Conservation (phyloP, 306 rosid genomes). For the Cicer arietinum region DNA sequence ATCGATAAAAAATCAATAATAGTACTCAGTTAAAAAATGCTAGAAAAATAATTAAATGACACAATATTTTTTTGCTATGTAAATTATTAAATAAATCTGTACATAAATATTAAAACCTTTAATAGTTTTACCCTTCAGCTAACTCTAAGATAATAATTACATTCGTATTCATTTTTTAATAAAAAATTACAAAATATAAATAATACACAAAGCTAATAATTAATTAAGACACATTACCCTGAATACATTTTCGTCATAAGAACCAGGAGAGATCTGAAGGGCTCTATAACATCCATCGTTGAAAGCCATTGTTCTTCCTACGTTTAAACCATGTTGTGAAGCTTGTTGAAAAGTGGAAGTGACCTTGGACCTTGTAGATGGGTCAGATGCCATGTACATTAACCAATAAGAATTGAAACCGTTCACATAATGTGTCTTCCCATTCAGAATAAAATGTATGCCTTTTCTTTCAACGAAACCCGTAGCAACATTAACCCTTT, state of each 20-base stretch:
- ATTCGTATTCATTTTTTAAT: too few species aligned
- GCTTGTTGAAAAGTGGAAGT: slow-evolving; percentile 47
- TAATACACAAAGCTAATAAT: not conserved
- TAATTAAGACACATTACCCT: slow-evolving; percentile 28
- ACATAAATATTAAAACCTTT: too few species aligned
- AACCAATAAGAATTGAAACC: slow-evolving; percentile 70
- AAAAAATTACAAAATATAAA: not conserved
- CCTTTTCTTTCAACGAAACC: slow-evolving; percentile 47
- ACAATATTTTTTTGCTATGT: too few species aligned
- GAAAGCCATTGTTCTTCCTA: slow-evolving; percentile 53
- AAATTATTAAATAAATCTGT: too few species aligned
- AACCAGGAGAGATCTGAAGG: slow-evolving; percentile 53
- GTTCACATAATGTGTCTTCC: slow-evolving; percentile 48
- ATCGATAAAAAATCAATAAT: too few species aligned
- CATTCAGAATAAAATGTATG: slow-evolving; percentile 49
- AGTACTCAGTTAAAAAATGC: too few species aligned
- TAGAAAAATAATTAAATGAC: too few species aligned
- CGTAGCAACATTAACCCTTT: not conserved
- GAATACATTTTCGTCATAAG: slow-evolving; percentile 44
- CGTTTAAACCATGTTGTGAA: slow-evolving; percentile 47
- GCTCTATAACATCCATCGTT: slow-evolving; percentile 45
- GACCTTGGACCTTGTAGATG: slow-evolving; percentile 52
- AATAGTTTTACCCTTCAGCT: too few species aligned
- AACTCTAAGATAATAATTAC: too few species aligned
- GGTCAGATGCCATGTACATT: slow-evolving; percentile 58